These are phyloP conservation scores for Aspergillus sp. DNA, from an alignment of 2,329 filamentous ascomycete species.

Conservation along the genomic window DNA sequence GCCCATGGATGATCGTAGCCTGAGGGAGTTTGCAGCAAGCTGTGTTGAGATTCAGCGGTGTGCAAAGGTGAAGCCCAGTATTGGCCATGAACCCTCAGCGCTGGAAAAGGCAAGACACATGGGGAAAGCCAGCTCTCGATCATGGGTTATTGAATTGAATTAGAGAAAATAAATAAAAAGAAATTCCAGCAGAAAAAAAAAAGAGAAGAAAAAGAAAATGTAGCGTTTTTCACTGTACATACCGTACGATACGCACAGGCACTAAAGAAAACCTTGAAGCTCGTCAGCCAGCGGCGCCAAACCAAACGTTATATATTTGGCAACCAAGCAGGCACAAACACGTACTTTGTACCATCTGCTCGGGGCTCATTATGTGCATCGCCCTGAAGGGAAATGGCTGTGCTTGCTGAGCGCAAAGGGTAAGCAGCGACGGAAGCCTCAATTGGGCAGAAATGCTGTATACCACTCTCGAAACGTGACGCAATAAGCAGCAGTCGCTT, in stretches of 20 bases:
- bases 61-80: conserved; percentile 10
- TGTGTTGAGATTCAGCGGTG: conserved; percentile 14
- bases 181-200: conserved; percentile 16
- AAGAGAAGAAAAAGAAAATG: conserved; percentile 19
- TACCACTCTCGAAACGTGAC: background rate
- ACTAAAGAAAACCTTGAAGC: too few species aligned
- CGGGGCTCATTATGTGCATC: conserved; percentile 3
- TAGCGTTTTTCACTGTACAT: conserved; percentile 8
- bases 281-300: background rate
- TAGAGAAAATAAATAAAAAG: conserved; percentile 12
- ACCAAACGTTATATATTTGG: background rate
- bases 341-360: conserved; percentile 10
- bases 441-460: conserved; percentile 11
- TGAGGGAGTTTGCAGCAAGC: conserved; percentile 12
- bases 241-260: conserved; percentile 7
- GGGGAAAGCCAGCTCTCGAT: background rate
- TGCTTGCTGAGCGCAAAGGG: conserved; percentile 1
- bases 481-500: conserved; percentile 3
- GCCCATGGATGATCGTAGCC: conserved; percentile 4
- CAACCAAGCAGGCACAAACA: conserved; percentile 13
- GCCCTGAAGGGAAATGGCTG: conserved; percentile 8
- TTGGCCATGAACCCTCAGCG: conserved; percentile 11
- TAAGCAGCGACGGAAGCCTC: background rate
- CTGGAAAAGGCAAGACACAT: background rate
- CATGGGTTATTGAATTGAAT: background rate